Evolutionary conservation across 2,329 filamentous ascomycete genomes (phyloP).

Genomic region (Neodidymelliopsis sp.): DNA sequence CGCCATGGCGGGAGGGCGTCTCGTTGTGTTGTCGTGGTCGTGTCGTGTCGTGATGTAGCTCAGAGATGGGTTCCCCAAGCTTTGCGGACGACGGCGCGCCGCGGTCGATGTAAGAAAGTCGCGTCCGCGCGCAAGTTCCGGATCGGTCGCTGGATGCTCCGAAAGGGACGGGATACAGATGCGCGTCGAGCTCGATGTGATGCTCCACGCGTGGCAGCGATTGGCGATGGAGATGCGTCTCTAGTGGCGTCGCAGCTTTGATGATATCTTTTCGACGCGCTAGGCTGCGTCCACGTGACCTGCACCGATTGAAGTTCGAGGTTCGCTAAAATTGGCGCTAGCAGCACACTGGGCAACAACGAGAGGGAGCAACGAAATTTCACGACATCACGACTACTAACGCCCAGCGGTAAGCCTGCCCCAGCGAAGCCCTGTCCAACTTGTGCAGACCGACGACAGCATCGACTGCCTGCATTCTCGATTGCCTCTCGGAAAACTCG

Average conservation of each 20-base stretch:
- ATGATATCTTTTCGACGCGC: conserved; percentile 36
- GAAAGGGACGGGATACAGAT: conserved; percentile 20
- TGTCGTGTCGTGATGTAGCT: conserved; percentile 27
- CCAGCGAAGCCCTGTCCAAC: conserved; percentile 24
- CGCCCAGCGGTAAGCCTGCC: conserved; percentile 43
- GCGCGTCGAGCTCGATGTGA: conserved; percentile 31
- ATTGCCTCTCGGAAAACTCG: conserved; percentile 5
- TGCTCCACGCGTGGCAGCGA: conserved; percentile 40
- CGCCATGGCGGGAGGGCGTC: conserved; percentile 27
- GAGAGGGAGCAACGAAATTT: conserved; percentile 1
- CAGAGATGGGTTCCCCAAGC: conserved; percentile 33
- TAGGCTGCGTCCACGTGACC: conserved; percentile 20
- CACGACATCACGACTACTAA: conserved; percentile 40
- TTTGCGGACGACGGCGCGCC: conserved; percentile 36
- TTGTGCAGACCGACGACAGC: conserved; percentile 11
- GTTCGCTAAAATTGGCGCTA: too few relatives aligned
- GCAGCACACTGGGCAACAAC: conserved; percentile 8
- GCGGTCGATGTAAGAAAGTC: conserved; percentile 29
- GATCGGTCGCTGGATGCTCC: conserved; percentile 18
- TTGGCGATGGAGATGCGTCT: conserved; percentile 33
- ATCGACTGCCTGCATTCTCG: conserved; percentile 14
- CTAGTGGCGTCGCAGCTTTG: conserved; percentile 32
- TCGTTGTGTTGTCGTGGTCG: conserved; percentile 9
- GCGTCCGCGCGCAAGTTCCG: conserved; percentile 30
- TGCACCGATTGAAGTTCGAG: too few relatives aligned